Percentiles rank a stretch among this genome's conserved stretches.
These are phyloP conservation scores for Paracoccidioides lutzii DNA, from an alignment of 2,329 filamentous ascomycete genomes.

Conservation along the genomic window DNA sequence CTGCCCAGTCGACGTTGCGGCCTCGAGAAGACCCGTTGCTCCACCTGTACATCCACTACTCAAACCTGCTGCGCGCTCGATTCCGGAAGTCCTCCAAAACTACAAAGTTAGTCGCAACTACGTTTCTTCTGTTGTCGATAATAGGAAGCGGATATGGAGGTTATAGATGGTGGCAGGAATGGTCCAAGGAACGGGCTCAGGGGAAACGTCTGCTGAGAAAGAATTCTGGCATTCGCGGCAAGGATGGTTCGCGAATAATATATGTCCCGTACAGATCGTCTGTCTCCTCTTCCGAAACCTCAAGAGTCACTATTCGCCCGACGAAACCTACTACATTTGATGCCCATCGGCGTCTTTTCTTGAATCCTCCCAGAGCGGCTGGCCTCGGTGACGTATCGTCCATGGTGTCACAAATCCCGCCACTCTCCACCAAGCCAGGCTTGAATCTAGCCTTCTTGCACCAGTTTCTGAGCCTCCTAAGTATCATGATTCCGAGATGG, in stretches of 20 bases:
- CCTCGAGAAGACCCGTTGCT: slow-evolving; percentile 52
- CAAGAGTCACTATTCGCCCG: slow-evolving; percentile 79
- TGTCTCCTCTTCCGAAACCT: slow-evolving; percentile 43
- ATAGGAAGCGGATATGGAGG: slow-evolving; percentile 66
- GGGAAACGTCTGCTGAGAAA: slow-evolving; percentile 70
- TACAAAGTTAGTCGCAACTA: slow-evolving; percentile 60
- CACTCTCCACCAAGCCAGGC: slow-evolving; percentile 81
- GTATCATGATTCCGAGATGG: slow-evolving; percentile 95
- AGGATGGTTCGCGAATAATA: slow-evolving; percentile 88
- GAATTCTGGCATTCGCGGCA: slow-evolving; percentile 85
- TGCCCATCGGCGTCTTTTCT: slow-evolving; percentile 81
- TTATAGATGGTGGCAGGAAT: slow-evolving; percentile 61
- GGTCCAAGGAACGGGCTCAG: slow-evolving; percentile 66
- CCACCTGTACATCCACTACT: slow-evolving; percentile 43
- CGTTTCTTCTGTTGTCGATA: slow-evolving; percentile 65
- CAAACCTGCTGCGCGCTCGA: slow-evolving; percentile 35
- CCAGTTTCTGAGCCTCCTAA: slow-evolving; percentile 89
- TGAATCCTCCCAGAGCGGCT: slow-evolving; percentile 77
- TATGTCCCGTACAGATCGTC: slow-evolving; percentile 72
- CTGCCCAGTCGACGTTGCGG: slow-evolving; percentile 72
- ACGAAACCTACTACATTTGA: slow-evolving; percentile 93
- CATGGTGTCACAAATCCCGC: slow-evolving; percentile 53
- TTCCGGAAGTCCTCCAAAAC: slow-evolving; percentile 55
- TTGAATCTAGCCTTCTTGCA: slow-evolving; percentile 92
- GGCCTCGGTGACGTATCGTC: slow-evolving; percentile 55